Evolutionary conservation across 495 filamentous ascomycete genomes (phyloP), one percentile per base, ranked within the genome.

Genomic region (Talaromyces borbonicus): DNA sequence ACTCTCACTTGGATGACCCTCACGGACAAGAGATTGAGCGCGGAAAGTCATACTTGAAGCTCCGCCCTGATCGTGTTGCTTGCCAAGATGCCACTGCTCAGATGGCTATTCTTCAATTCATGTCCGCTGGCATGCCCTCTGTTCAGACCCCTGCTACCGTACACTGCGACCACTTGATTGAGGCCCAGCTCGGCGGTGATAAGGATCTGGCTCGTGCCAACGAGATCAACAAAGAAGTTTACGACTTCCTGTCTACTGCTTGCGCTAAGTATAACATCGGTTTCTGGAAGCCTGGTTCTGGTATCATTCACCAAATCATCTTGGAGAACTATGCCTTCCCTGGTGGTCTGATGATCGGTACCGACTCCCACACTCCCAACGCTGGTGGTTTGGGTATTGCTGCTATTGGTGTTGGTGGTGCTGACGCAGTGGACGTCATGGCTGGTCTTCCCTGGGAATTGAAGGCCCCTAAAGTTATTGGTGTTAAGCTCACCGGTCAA

Each of bases 241-340:
- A 97, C 71, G 87, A 98, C 67, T 98, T 98, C 79, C 74, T 98
- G 62, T 81, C 90, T 45, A 81, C 82, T 42, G 82, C 93, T 48
- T 97, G 92, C 58, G 92, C 89, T 53, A 98, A 96, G 77, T 98
- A 97, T 78, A 90, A 95, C 74, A 97, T 98, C 62, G 93, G 93
- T 73, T 98, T 98, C 83, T 98, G 92, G 92, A 84, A 77, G 64
- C 93, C 92, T 51, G 92, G 92, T 49, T 97, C 92, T 58, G 92
- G 92, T 78, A 98, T 98, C 72, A 98, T 98, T 61, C 92, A 98
- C 71, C 92, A 98, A 75, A 97, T 97, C 59, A 67, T 98, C 52
- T 77, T 98, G 31, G 92, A 98, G 77, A 97, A 97, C 78, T 97
- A 97, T 64, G 90, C 87, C 65, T 92, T 97, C 81, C 92, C 92